phyloP scores from a whole-genome alignment of 2,329 filamentous ascomycete genomes.

The Atkinsonella hypoxylon region DNA sequence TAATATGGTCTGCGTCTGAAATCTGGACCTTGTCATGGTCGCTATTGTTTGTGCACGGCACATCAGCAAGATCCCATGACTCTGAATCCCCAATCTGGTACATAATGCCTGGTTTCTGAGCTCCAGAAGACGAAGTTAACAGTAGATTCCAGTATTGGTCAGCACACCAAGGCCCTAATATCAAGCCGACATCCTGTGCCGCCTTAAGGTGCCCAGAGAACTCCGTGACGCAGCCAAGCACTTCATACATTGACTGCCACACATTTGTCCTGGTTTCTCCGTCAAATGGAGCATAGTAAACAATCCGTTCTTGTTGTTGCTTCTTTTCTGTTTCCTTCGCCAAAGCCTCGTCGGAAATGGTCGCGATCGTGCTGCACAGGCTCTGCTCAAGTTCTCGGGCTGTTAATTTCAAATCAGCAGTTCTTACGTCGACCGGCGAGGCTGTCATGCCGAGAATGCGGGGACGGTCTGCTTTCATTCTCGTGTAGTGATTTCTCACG shows the following conservation, averaged over 20 bases:
- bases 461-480: conserved; percentile 42
- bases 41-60: background rate
- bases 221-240: conserved; percentile 27
- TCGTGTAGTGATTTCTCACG: conserved; percentile 73
- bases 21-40: background rate
- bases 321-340: conserved; percentile 11
- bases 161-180: conserved; percentile 73
- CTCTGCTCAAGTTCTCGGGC: conserved; percentile 63
- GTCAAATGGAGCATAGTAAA: conserved; percentile 29
- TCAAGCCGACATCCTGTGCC: conserved; percentile 45
- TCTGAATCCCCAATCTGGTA: background rate
- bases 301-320: conserved; percentile 38
- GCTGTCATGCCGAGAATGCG: conserved; percentile 94
- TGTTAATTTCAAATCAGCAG: conserved; percentile 53
- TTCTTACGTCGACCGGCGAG: conserved; percentile 78
- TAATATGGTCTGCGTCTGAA: background rate
- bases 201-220: conserved; percentile 49
- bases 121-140: conserved; percentile 51
- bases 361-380: conserved; percentile 74
- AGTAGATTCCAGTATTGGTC: conserved; percentile 65
- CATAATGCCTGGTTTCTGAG: conserved; percentile 41
- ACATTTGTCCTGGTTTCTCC: conserved; percentile 50
- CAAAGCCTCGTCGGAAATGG: conserved; percentile 36
- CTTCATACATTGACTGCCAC: conserved; percentile 39
- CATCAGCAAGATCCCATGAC: too few relatives aligned